A percentile compares a stretch with the other conserved stretches of the same genome.
phyloP scores from a whole-genome alignment of 73 alveolate species.

The Tetrahymena malaccensis region DNA sequence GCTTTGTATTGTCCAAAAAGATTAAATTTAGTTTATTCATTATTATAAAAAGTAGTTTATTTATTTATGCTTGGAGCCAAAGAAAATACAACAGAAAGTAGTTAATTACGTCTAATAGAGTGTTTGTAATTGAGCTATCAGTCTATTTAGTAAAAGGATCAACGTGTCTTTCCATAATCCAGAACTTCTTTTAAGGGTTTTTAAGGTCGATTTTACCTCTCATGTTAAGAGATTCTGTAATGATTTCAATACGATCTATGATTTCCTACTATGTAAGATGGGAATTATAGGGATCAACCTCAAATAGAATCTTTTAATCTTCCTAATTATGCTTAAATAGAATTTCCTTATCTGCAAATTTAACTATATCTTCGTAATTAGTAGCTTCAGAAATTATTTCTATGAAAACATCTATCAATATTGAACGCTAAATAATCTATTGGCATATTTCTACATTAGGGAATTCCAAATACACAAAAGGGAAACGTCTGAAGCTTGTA shows the following conservation, averaged over 20 bases:
- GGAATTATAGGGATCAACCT: background rate
- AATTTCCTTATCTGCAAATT: background rate
- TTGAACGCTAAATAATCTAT: background rate
- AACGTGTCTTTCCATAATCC: background rate
- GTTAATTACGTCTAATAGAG: background rate
- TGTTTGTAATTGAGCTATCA: background rate
- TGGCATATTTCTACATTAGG: background rate
- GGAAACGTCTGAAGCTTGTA: background rate
- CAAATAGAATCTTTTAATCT: background rate
- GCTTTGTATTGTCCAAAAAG: background rate
- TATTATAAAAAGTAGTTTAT: background rate
- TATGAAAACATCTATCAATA: background rate
- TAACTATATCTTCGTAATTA: background rate
- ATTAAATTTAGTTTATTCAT: too few relatives aligned
- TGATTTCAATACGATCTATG: background rate
- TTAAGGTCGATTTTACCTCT: background rate
- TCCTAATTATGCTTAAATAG: background rate
- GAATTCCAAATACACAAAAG: background rate
- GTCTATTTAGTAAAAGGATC: background rate
- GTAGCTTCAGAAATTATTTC: background rate
- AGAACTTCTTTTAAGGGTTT: background rate
- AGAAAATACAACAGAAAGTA: background rate
- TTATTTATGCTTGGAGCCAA: background rate
- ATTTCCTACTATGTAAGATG: background rate
- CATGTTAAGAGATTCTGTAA: background rate